Evolutionary conservation across 768 basidiomycete genomes (phyloP).

Genomic region (Russula brevipes): DNA sequence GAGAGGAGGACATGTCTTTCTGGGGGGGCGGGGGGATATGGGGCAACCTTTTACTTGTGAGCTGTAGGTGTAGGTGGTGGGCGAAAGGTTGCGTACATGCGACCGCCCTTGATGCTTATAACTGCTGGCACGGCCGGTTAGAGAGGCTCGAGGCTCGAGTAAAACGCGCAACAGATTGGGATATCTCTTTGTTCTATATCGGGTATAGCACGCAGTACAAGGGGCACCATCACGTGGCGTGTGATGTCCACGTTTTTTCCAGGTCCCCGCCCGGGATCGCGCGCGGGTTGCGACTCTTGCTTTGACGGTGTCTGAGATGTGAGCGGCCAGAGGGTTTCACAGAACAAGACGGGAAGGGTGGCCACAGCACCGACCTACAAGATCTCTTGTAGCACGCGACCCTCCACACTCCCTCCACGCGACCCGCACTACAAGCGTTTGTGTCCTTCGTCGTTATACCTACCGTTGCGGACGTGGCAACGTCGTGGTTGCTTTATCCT

Average conservation of each 20-base stretch:
- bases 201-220: slow-evolving; percentile 1
- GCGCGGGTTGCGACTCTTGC: too few species aligned
- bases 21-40: not conserved
- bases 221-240: not conserved
- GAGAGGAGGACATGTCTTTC: not conserved
- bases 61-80: not conserved
- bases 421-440: not conserved
- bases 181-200: slow-evolving; percentile 22
- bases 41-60: not conserved
- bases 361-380: not conserved
- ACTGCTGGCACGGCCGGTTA: not conserved
- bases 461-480: not conserved
- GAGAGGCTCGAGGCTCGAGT: not conserved
- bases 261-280: too few species aligned
- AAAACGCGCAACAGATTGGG: not conserved
- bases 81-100: not conserved
- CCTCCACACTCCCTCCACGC: not conserved
- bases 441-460: slow-evolving; percentile 2
- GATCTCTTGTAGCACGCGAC: not conserved
- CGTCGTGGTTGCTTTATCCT: not conserved
- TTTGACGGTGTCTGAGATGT: too few species aligned
- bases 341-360: not conserved
- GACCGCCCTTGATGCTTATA: slow-evolving; percentile 2
- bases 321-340: not conserved
- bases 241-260: not conserved